Base-by-base conservation (phyloP, 305 asterid genomes). In the Stenogyne calaminthoides region DNA sequence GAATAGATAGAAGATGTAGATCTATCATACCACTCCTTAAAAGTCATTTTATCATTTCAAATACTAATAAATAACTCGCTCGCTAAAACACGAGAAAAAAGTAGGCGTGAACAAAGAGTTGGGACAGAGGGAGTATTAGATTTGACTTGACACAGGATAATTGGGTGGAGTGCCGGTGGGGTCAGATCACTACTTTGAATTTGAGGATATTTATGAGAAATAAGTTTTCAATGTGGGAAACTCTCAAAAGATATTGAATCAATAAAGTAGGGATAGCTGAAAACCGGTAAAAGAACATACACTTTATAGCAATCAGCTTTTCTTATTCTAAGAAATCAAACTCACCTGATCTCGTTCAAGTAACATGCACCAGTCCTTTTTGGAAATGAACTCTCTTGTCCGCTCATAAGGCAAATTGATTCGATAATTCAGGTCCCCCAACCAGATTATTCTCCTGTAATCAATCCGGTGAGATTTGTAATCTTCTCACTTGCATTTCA, bases 351-450 rank as follows among this genome's bases (percentile, higher is more conserved):
- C 99, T 67, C 67, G 58, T 69, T 86, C 92, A 42, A 80, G 57
- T 73, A 95, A 84, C 81, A 70, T 84, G 81, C 88, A 74, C 99
- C 99, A 95, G 49, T 92, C 91, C 81, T 79, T 81, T 66, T 80
- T 88, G 75, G 88, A 82, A 64, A 95, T 86, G 67, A 90, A 84
- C 79, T 87, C 91, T 80, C 82, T 83, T n/a, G 98, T 88, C 72
- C 56, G 83, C 79, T 81, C 92, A 76, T 88, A 90, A 39, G 99
- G 73, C 72, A 92, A 82, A 85, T 89, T 89, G 73, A 92, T 80
- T 72, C 99, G 95, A 73, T 95, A 92, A 74, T 95, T 95, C 39
- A 95, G 86, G 88, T 95, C 99, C 52, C 99, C 99, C 64, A 95
- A 72, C 98, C 98, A 92, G 73, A 95, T 85, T 74, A 92, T 84